Evolutionary conservation across 169 alveolate genomes (phyloP).

Genomic region (Cyclospora cayetanensis): DNA sequence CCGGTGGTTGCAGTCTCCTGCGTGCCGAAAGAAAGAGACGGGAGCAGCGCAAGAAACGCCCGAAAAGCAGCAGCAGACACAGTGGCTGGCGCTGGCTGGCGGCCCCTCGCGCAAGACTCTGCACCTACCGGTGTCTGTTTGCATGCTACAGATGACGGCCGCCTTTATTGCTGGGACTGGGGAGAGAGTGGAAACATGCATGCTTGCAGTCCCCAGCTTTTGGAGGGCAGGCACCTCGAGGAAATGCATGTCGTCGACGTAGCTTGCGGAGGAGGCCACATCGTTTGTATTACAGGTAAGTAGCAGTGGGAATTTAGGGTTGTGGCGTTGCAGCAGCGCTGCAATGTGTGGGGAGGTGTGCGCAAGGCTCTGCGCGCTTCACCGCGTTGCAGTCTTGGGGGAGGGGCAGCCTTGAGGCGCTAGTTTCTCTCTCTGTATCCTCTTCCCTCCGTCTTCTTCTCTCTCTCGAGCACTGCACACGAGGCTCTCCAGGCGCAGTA

Average conservation of each 20-base stretch:
- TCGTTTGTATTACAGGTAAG: constrained; percentile 44
- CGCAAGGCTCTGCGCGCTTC: too few relatives aligned
- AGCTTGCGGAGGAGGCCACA: constrained; percentile 19
- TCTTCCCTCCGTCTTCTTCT: too few relatives aligned
- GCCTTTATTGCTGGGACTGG: constrained; percentile 64
- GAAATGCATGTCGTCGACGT: constrained; percentile 11
- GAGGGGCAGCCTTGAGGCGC: too few relatives aligned
- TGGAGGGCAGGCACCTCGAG: constrained; percentile 34
- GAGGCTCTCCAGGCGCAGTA: too few relatives aligned
- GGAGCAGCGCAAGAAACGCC: background rate
- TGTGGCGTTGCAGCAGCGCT: too few relatives aligned
- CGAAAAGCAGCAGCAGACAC: background rate
- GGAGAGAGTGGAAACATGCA: constrained; percentile 11
- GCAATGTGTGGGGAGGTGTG: too few relatives aligned
- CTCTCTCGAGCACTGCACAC: too few relatives aligned
- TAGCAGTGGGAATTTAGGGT: background rate
- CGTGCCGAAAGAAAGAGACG: too few relatives aligned
- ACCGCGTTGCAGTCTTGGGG: too few relatives aligned
- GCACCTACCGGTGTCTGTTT: background rate
- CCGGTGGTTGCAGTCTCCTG: too few relatives aligned
- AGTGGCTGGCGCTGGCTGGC: background rate
- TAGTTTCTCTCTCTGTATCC: too few relatives aligned
- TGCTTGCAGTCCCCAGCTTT: constrained; percentile 47
- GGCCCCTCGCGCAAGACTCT: background rate
- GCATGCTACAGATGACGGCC: constrained; percentile 21